phyloP scores from a whole-genome alignment of 2,329 filamentous ascomycete genomes.

The Neofusicoccum sp. region DNA sequence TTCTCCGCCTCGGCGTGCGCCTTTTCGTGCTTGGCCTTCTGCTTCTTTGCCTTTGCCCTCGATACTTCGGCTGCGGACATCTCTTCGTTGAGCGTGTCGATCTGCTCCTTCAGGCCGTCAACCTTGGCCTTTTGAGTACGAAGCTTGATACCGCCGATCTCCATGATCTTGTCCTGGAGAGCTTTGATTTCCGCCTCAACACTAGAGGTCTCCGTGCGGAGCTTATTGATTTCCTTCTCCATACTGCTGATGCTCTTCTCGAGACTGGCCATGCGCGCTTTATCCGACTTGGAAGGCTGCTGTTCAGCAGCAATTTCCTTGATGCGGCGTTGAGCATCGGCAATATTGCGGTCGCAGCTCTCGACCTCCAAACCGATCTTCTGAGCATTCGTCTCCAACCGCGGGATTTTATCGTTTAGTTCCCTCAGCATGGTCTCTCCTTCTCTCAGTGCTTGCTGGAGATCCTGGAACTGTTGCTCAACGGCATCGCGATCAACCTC shows the following conservation, averaged over 20 bases:
- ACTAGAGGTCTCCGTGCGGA: slow-evolving; percentile 82
- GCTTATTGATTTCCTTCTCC: slow-evolving; percentile 75
- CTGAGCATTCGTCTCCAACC: slow-evolving; percentile 85
- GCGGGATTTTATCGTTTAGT: slow-evolving; percentile 76
- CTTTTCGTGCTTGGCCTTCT: slow-evolving; percentile 83
- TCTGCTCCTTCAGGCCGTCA: slow-evolving; percentile 83
- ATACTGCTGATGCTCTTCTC: slow-evolving; percentile 77
- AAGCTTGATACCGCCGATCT: slow-evolving; percentile 91
- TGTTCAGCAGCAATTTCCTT: slow-evolving; percentile 83
- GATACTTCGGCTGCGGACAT: slow-evolving; percentile 84
- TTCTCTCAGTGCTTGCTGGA: slow-evolving; percentile 81
- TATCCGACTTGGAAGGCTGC: slow-evolving; percentile 78
- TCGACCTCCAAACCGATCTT: slow-evolving; percentile 89
- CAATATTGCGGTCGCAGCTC: slow-evolving; percentile 78
- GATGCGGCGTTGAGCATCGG: slow-evolving; percentile 80
- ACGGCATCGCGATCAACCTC: slow-evolving; percentile 84
- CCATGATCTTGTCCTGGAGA: slow-evolving; percentile 97
- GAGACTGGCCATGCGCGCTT: slow-evolving; percentile 69
- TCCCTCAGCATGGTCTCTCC: slow-evolving; percentile 74
- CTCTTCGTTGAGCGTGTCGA: slow-evolving; percentile 76
- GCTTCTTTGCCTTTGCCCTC: slow-evolving; percentile 92
- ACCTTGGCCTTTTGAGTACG: slow-evolving; percentile 89
- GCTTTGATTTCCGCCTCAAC: slow-evolving; percentile 91
- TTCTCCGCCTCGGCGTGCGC: slow-evolving; percentile 75
- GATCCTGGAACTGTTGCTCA: slow-evolving; percentile 79